These are phyloP conservation scores for Lactarius sp. DNA, from an alignment of 768 basidiomycete genomes.

Conservation along the genomic window DNA sequence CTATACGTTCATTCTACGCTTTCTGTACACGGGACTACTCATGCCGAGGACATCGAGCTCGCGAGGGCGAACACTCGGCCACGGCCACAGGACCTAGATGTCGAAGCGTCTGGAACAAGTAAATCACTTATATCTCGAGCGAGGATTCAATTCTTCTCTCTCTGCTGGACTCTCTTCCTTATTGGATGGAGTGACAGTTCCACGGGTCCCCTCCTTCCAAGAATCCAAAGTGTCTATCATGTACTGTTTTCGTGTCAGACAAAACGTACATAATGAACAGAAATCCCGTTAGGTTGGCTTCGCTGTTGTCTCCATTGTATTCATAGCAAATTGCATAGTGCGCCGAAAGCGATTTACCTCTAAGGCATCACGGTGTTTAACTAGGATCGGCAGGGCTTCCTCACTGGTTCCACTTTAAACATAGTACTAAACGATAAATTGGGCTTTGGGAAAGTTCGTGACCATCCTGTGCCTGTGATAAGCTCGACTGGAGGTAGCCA, in stretches of 20 bases:
- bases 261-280: background rate
- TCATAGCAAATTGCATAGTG: constrained; percentile 46
- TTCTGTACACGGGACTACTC: background rate
- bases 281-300: constrained; percentile 39
- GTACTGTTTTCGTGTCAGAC: constrained; percentile 28
- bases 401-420: constrained; percentile 44
- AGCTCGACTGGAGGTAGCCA: background rate
- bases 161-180: constrained; percentile 55
- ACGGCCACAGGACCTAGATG: background rate
- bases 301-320: constrained; percentile 55
- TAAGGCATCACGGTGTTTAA: background rate
- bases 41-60: background rate
- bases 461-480: background rate
- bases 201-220: constrained; percentile 68
- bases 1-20: background rate
- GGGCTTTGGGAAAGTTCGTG: constrained; percentile 44
- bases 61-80: background rate
- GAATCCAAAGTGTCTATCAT: constrained; percentile 56
- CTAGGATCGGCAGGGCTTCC: constrained; percentile 39
- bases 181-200: constrained; percentile 78
- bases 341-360: constrained; percentile 15
- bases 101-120: background rate
- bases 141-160: constrained; percentile 46
- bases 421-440: constrained; percentile 42
- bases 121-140: background rate